Evolutionary conservation across 208 protist genomes (phyloP).

Genomic region (Herpetomonas samuelpessoai): DNA sequence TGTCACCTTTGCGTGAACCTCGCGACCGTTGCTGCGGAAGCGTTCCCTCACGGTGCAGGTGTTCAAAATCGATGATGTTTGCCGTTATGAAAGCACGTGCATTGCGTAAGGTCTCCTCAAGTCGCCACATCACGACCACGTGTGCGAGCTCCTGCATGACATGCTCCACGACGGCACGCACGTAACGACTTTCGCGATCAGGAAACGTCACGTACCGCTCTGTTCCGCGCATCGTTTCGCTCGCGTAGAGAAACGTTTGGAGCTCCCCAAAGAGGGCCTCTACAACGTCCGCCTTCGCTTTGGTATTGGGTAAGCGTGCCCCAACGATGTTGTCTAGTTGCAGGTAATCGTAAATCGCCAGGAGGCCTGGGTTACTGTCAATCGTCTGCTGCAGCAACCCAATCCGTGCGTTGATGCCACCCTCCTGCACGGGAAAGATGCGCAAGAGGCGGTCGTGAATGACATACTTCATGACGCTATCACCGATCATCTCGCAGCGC

Average conservation of each 20-base stretch:
- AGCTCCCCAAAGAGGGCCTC: conserved; percentile 85
- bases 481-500: conserved; percentile 81
- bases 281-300: conserved; percentile 82
- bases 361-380: conserved; percentile 73
- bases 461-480: conserved; percentile 68
- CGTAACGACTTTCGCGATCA: conserved; percentile 26
- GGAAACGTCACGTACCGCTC: conserved; percentile 26
- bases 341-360: conserved; percentile 83
- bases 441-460: conserved; percentile 52
- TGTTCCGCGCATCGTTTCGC: conserved; percentile 25
- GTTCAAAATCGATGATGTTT: not conserved
- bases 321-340: conserved; percentile 57
- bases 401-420: conserved; percentile 28
- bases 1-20: not conserved
- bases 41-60: not conserved
- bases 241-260: conserved; percentile 67
- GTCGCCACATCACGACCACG: conserved; percentile 70
- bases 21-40: not conserved
- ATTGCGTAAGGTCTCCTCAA: conserved; percentile 54
- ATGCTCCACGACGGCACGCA: conserved; percentile 63
- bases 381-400: conserved; percentile 52
- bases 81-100: conserved; percentile 14
- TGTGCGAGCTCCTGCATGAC: conserved; percentile 76
- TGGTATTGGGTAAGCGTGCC: conserved; percentile 54
- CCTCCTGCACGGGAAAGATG: conserved; percentile 58